Evolutionary conservation across 192 early-diverging fungal genomes (phyloP).

Genomic region (Coemansia sp.): DNA sequence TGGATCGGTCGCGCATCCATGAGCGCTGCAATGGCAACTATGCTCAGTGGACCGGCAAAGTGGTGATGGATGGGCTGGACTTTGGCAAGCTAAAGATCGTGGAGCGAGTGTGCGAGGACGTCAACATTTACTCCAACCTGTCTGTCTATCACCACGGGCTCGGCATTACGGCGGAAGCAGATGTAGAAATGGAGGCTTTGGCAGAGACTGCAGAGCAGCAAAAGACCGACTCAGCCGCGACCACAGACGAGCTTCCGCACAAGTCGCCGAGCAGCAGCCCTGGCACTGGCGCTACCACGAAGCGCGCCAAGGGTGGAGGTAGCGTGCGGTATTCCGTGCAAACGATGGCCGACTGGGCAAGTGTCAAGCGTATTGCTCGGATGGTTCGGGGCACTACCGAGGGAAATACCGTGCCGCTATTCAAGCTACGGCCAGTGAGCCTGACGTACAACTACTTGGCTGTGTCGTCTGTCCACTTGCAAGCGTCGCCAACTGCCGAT

Average conservation of each 20-base stretch:
- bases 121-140: constrained; percentile 40
- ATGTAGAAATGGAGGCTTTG: not conserved
- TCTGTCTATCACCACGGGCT: constrained; percentile 17
- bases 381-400: constrained; percentile 17
- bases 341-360: constrained; percentile 28
- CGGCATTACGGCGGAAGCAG: not conserved
- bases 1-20: constrained; percentile 14
- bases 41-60: not conserved
- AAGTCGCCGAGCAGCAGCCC: not conserved
- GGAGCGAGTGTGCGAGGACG: constrained; percentile 18
- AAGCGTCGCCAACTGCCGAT: not conserved
- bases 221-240: not conserved
- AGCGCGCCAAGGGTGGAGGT: not conserved
- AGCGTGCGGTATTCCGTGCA: not conserved
- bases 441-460: constrained; percentile 33
- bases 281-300: not conserved
- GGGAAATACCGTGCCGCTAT: constrained; percentile 30
- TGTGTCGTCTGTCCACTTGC: not conserved
- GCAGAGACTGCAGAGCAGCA: not conserved
- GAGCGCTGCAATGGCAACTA: not conserved
- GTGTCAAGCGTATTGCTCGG: constrained; percentile 18
- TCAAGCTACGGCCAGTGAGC: constrained; percentile 15
- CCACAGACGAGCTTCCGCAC: not conserved
- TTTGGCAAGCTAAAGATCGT: constrained; percentile 38
- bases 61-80: constrained; percentile 50